Evolutionary conservation across 306 rosid genomes (phyloP), one percentile per base, ranked within the genome.

Genomic region (Luffa aegyptiaca): DNA sequence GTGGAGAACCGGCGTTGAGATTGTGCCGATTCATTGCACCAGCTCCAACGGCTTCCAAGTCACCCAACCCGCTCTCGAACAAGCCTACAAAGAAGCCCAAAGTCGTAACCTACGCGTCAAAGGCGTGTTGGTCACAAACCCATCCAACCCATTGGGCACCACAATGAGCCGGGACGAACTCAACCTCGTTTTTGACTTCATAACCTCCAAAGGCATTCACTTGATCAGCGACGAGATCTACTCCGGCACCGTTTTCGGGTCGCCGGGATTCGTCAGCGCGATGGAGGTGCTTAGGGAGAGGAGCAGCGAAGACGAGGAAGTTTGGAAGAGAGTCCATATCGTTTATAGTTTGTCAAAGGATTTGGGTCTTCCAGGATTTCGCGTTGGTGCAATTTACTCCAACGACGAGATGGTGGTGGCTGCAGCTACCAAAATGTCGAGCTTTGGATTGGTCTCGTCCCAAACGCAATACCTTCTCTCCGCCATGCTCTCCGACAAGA

Each of bases 281-380:
- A 80, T 84, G 92, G 92, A 90, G 72, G 75, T 89, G 76, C 86
- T 90, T 3, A 89, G 82, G 45, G 92, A 90, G 51, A 82, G 86
- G 65, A 69, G 69, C 5, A 70, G 11, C 1, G 21, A 77, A 42
- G 80, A 66, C 0, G 78, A 59, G 1, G 37, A 71, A 8, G 63
- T 77, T 52, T 75, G 76, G 80, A 75, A 81, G 49, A 64, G 80
- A 64, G 65, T 63, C 10, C 89, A 92, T 90, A 83, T 89, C 66
- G 97, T 92, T 42, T 92, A 92, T n/a, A 92, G 97, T 42, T 92
- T 92, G 21, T 92, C 97, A 2, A 92, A 92, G 42, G 97, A 92
- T 44, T 87, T 92, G 5, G 97, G 97, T 2, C 88, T 92, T 6
- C 97, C 96, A 0, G 97, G 96, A 3, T 92, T 92, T 42, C 65